These are phyloP conservation scores for Xanthoconium stramineum DNA, from an alignment of 768 basidiomycete species.

Conservation along the genomic window DNA sequence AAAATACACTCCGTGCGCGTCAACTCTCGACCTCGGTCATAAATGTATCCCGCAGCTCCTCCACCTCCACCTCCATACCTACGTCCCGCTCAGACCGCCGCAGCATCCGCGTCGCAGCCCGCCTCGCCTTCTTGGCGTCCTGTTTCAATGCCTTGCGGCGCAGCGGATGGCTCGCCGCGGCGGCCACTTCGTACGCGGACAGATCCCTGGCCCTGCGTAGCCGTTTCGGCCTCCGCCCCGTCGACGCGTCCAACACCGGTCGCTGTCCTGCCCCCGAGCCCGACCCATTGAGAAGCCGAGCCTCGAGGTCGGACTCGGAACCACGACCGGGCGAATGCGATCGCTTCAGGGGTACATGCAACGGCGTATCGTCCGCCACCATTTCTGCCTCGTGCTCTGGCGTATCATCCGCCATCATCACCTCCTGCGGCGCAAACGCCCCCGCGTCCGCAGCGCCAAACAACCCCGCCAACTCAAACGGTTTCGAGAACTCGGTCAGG, in stretches of 20 bases:
- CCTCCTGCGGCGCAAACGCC: slow-evolving; percentile 52
- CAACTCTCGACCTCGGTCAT: slow-evolving; percentile 20
- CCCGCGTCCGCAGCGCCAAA: slow-evolving; percentile 80
- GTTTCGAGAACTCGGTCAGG: slow-evolving; percentile 62
- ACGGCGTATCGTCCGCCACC: slow-evolving; percentile 39
- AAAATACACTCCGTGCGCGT: neutral
- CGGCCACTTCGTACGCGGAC: slow-evolving; percentile 49
- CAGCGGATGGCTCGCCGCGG: slow-evolving; percentile 45
- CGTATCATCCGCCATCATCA: slow-evolving; percentile 44
- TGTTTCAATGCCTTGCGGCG: slow-evolving; percentile 57
- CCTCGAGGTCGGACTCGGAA: neutral
- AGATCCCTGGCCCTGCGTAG: slow-evolving; percentile 54
- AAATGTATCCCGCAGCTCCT: slow-evolving; percentile 20
- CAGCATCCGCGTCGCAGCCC: slow-evolving; percentile 39
- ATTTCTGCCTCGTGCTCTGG: slow-evolving; percentile 31
- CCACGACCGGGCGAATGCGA: slow-evolving; percentile 13
- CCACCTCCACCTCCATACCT: slow-evolving; percentile 29
- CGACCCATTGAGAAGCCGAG: neutral
- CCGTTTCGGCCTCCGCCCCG: slow-evolving; percentile 48
- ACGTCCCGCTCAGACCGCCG: neutral
- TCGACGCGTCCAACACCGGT: neutral
- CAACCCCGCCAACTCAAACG: slow-evolving; percentile 79
- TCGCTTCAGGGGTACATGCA: slow-evolving; percentile 31
- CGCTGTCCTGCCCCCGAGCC: neutral
- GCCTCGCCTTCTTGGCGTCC: slow-evolving; percentile 61